Evolutionary conservation across 441 rosid species (phyloP), one percentile per base, ranked within the genome.

Genomic region (Theobroma grandiflorum): DNA sequence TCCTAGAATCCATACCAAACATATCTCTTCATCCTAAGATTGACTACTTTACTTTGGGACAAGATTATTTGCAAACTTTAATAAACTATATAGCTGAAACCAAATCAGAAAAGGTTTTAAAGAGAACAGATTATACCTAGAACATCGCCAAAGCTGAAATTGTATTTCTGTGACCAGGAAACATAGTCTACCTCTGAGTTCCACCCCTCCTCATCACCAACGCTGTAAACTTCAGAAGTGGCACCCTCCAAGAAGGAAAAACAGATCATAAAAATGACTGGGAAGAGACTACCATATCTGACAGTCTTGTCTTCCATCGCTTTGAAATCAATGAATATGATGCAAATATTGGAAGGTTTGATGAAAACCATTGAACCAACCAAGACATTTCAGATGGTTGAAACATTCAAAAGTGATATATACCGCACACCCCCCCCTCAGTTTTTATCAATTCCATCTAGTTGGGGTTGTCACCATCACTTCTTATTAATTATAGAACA

Each of bases 161-260:
- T 84, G 84, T 86, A 84, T 76, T 85, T 81, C 40, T 59, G 70
- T 8, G 90, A 78, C 94, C 94, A 91, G 8, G 76, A 43, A 33
- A 57, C 86, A 35, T 52, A 91, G 66, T 89, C 75, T 0, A 73
- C 72, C 26, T 80, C 87, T 0, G 80, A 37, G 62, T 78, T 75
- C 94, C 94, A 89, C 4, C 65, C 78, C 8, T 83, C 75, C 3
- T 75, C 87, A 26, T 79, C 92, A 0, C 94, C 94, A 53, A 91
- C 92, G 0, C 65, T 86, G 67, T 82, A 82, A 64, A 82, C 86
- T 47, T 83, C 87, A 33, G 85, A 82, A 71, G 45, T 57, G 15
- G 67, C 83, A 12, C 75, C 62, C 3, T 61, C 76, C 15, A 83
- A 18, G 47, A 83, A 15, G 78, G 74, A 65, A 42, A 73, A 3